These are phyloP conservation scores for Sarcodon sp. DNA, from an alignment of 768 basidiomycete species.

Conservation along the genomic window DNA sequence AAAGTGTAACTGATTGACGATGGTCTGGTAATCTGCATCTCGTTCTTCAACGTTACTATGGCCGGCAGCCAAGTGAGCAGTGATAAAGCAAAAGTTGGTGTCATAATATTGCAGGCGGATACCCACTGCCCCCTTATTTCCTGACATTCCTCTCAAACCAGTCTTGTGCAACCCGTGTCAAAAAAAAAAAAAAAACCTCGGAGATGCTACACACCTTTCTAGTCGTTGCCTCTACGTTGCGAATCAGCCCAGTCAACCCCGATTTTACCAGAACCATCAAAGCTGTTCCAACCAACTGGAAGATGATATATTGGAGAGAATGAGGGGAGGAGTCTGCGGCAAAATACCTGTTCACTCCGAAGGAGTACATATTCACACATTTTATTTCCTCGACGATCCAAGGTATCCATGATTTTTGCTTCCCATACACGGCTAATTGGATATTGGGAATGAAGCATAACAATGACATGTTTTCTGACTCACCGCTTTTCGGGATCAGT, in stretches of 20 bases:
- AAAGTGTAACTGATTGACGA: slow-evolving; percentile 75
- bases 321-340: not conserved
- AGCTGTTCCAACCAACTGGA: slow-evolving; percentile 88
- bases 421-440: slow-evolving; percentile 77
- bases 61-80: slow-evolving; percentile 95
- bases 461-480: slow-evolving; percentile 5
- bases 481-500: slow-evolving; percentile 89
- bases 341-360: slow-evolving; percentile 77
- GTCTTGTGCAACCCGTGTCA: slow-evolving; percentile 32
- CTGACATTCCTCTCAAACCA: slow-evolving; percentile 87
- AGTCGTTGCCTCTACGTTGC: slow-evolving; percentile 85
- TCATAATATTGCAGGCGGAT: slow-evolving; percentile 88
- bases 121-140: slow-evolving; percentile 93
- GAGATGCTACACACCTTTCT: slow-evolving; percentile 60
- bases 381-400: slow-evolving; percentile 58
- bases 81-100: slow-evolving; percentile 89
- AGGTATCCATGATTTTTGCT: slow-evolving; percentile 60
- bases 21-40: slow-evolving; percentile 86
- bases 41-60: slow-evolving; percentile 83
- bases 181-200: too few relatives aligned
- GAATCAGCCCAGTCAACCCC: slow-evolving; percentile 64
- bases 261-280: slow-evolving; percentile 75
- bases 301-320: not conserved
- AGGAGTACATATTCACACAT: slow-evolving; percentile 71
- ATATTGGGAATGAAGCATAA: not conserved